These are phyloP conservation scores for Beauveria asiatica DNA, from an alignment of 2,329 filamentous ascomycete species.

Conservation along the genomic window DNA sequence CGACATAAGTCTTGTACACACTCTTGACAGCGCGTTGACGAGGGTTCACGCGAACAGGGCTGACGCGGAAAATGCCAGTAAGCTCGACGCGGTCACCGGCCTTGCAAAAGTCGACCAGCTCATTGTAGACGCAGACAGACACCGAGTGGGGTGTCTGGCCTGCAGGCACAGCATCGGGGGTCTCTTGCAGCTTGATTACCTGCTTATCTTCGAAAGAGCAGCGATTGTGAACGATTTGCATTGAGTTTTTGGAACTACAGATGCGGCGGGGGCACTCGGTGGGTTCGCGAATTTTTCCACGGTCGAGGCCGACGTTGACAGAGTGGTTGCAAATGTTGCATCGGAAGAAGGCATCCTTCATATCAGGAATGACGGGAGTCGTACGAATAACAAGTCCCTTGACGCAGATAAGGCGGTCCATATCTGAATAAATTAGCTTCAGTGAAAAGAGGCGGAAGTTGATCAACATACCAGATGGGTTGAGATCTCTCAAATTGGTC, in stretches of 20 bases:
- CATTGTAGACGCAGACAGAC: constrained; percentile 91
- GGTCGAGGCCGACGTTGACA: constrained; percentile 82
- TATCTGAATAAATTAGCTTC: constrained; percentile 45
- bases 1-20: constrained; percentile 96
- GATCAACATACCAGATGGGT: constrained; percentile 59
- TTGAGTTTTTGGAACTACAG: constrained; percentile 83
- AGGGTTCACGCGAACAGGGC: constrained; percentile 87
- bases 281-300: constrained; percentile 92
- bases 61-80: constrained; percentile 94
- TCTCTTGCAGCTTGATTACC: constrained; percentile 97
- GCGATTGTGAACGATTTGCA: constrained; percentile 97
- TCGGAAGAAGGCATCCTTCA: constrained; percentile 98
- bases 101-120: constrained; percentile 95
- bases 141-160: constrained; percentile 97
- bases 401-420: constrained; percentile 91
- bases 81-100: constrained; percentile 93
- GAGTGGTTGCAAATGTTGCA: constrained; percentile 91
- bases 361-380: constrained; percentile 94
- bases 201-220: constrained; percentile 95
- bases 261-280: constrained; percentile 77
- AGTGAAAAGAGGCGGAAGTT: neutral
- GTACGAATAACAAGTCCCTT: constrained; percentile 95
- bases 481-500: constrained; percentile 87
- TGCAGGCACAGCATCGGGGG: constrained; percentile 86
- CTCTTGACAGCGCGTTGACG: constrained; percentile 88